A percentile compares a stretch with the other conserved stretches of the same genome.
These are phyloP conservation scores for Entomortierella beljakovae DNA, from an alignment of 192 early-diverging fungal species.

Conservation along the genomic window DNA sequence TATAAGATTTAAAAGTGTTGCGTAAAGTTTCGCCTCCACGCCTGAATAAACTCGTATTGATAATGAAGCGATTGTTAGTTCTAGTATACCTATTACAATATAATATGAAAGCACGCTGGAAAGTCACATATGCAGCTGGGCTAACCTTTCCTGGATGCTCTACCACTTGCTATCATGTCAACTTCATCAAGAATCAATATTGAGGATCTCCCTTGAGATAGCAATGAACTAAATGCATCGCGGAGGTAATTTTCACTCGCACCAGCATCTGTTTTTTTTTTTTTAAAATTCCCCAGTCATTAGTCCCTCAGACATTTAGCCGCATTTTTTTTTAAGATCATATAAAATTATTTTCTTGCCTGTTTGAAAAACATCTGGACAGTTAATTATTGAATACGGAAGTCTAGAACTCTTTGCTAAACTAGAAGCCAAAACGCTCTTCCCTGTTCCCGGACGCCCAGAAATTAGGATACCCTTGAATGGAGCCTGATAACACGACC, in stretches of 20 bases:
- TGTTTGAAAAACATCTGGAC: slow-evolving; percentile 62
- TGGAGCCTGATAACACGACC: slow-evolving; percentile 15
- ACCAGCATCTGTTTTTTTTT: slow-evolving; percentile 59
- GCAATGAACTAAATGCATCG: slow-evolving; percentile 46
- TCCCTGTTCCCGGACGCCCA: slow-evolving; percentile 67
- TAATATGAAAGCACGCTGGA: too few relatives aligned
- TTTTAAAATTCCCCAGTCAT: neutral
- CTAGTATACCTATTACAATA: neutral
- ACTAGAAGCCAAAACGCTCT: slow-evolving; percentile 58
- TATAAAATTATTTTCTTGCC: slow-evolving; percentile 23
- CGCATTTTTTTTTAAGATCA: too few relatives aligned
- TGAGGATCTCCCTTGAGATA: slow-evolving; percentile 38
- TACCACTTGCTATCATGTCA: slow-evolving; percentile 61
- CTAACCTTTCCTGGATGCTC: slow-evolving; percentile 50
- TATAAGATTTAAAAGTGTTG: slow-evolving; percentile 51
- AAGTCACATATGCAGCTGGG: too few relatives aligned
- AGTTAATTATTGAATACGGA: slow-evolving; percentile 59
- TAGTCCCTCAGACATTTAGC: neutral
- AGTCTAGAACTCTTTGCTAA: slow-evolving; percentile 57
- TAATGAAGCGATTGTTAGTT: neutral
- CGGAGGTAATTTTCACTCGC: slow-evolving; percentile 63
- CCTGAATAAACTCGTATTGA: slow-evolving; percentile 47
- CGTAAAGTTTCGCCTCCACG: slow-evolving; percentile 57
- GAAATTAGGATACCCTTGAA: slow-evolving; percentile 59
- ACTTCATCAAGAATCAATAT: slow-evolving; percentile 68